Evolutionary conservation across 305 asterid genomes (phyloP).

Genomic region (Fraxinus velutina): DNA sequence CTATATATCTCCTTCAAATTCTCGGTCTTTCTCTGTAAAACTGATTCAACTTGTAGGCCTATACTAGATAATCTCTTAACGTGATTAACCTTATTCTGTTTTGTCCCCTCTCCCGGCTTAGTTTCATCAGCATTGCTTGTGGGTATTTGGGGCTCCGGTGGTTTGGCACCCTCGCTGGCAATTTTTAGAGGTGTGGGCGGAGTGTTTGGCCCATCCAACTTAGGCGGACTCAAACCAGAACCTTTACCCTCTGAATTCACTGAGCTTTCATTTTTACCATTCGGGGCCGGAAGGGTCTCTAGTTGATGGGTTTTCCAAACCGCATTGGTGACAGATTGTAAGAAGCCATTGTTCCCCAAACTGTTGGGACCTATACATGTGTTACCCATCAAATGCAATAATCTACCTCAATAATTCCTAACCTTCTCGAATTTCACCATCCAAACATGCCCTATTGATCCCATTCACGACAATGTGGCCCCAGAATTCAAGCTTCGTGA

Average conservation of each 20-base stretch:
- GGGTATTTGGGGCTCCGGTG: constrained; percentile 15
- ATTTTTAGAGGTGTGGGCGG: constrained; percentile 53
- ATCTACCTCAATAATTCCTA: constrained; percentile 15
- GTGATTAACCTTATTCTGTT: constrained; percentile 42
- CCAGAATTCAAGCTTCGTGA: not conserved
- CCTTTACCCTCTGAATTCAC: constrained; percentile 28
- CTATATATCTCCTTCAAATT: constrained; percentile 51
- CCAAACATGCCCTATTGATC: constrained; percentile 24
- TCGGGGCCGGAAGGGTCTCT: constrained; percentile 40
- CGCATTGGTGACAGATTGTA: constrained; percentile 65
- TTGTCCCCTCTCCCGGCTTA: constrained; percentile 33
- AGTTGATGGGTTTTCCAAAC: constrained; percentile 58
- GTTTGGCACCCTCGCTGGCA: constrained; percentile 26
- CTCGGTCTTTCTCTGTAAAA: constrained; percentile 55
- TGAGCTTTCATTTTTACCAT: constrained; percentile 27
- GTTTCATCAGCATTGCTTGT: constrained; percentile 4
- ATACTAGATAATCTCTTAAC: constrained; percentile 49
- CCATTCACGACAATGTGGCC: constrained; percentile 30
- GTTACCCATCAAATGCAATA: constrained; percentile 64
- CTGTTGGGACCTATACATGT: constrained; percentile 57
- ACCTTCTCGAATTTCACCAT: constrained; percentile 33
- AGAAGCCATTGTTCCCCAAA: constrained; percentile 61
- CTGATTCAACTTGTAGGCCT: constrained; percentile 63
- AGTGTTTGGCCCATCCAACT: constrained; percentile 33
- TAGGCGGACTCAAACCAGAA: constrained; percentile 14